A percentile compares a stretch with the other conserved stretches of the same genome.
These are phyloP conservation scores for Boechera stricta DNA, from an alignment of 345 rosid species.

Conservation along the genomic window DNA sequence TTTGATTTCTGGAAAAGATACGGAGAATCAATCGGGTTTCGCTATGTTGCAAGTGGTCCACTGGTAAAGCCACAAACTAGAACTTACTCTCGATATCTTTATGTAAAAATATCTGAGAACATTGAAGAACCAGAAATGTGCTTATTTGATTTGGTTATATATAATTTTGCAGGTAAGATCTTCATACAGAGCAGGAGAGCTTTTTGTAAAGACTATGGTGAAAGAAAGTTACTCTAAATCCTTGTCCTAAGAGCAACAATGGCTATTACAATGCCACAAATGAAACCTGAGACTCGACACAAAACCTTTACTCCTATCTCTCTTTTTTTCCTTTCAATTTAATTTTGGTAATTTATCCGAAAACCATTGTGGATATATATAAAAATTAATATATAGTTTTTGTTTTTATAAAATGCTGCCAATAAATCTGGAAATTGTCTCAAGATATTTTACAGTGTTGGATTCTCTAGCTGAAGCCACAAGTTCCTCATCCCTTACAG, in stretches of 20 bases:
- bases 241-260: constrained; percentile 1
- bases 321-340: background rate
- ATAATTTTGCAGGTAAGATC: constrained; percentile 77
- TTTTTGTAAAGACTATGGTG: constrained; percentile 92
- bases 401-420: background rate
- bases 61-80: constrained; percentile 59
- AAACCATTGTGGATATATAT: constrained; percentile 30
- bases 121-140: constrained; percentile 9
- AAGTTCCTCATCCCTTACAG: constrained; percentile 27
- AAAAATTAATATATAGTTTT: background rate
- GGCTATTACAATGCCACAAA: background rate
- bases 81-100: background rate
- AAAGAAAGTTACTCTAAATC: constrained; percentile 57
- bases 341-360: constrained; percentile 12
- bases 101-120: background rate
- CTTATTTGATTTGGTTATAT: constrained; percentile 23
- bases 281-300: constrained; percentile 15
- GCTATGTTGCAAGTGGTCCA: constrained; percentile 97
- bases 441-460: constrained; percentile 18
- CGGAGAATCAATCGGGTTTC: constrained; percentile 95
- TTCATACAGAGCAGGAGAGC: constrained; percentile 95
- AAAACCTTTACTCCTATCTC: background rate
- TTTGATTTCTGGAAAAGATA: constrained; percentile 93
- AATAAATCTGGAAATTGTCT: constrained; percentile 1
- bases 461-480: constrained; percentile 29